Base-by-base conservation (phyloP, 2,329 filamentous ascomycete species). In the Botrytis pseudocinerea region DNA sequence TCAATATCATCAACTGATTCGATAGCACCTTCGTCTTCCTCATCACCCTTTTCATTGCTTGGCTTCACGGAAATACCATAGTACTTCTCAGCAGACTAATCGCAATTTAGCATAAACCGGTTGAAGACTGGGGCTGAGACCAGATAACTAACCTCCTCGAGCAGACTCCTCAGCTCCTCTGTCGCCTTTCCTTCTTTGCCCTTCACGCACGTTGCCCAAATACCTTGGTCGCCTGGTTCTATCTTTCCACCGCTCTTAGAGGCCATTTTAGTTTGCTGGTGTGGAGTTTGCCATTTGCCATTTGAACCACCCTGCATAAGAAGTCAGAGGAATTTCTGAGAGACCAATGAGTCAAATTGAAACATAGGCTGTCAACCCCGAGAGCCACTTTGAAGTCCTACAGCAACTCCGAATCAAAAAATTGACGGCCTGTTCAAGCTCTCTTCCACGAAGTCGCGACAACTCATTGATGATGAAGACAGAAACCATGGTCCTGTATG, bases 171-270 rank as follows among this genome's bases (percentile, higher is more conserved):
- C 75, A 94, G 85, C 80, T 95, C 93, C 68, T 86, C 84, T 3
- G 92, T 87, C 22, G 92, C 91, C 81, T 90, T 91, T 60, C 85
- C 85, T 82, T 93, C 92, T 83, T 92, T 91, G 76, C 89, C 88
- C 79, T 91, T 88, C 69, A 91, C 89, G 80, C 92, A 95, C 0
- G 92, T 94, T 42, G 91, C 90, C 92, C 92, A 95, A 73, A 95
- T 90, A 8, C 93, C 93, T 70, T 86, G 84, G 78, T 94, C 91
- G 8, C 92, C 92, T 8, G 91, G 84, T 77, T 92, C 88, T 65
- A 94, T 82, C 20, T 82, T 84, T 59, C 85, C 85, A 82, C 83
- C 83, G 22, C 82, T 80, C 32, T 83, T 82, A 28, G 70, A 72
- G 25, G 70, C 70, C 61, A 83, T 76, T 78, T 87, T 90, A 48